A percentile compares a stretch with the other conserved stretches of the same genome.
Evolutionary conservation across 192 early-diverging fungal species (phyloP).

Genomic region (Linnemannia elongata): DNA sequence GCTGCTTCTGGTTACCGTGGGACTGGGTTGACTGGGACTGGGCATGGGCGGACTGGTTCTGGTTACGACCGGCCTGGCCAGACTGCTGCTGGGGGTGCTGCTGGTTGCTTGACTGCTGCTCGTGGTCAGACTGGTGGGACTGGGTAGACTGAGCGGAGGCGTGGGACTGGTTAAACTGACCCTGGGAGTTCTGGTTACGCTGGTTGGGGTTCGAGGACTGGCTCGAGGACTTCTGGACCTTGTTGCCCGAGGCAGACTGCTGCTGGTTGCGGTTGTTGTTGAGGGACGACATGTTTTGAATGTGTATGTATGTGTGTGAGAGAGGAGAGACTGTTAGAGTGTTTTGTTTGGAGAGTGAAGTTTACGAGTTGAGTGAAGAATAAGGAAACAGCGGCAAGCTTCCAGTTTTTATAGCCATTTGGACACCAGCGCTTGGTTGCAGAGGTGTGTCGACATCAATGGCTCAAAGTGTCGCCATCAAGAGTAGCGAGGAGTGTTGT

Average conservation of each 20-base stretch:
- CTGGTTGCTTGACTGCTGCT: constrained; percentile 7
- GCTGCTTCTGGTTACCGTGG: neutral
- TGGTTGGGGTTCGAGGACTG: neutral
- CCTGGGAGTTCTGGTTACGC: neutral
- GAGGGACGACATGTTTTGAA: constrained; percentile 1
- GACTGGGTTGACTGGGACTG: neutral
- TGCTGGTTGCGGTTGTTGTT: neutral
- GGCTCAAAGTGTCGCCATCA: neutral
- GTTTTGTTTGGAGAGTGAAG: too few relatives aligned
- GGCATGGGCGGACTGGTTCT: constrained; percentile 12
- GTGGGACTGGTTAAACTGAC: neutral
- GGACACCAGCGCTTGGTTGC: neutral
- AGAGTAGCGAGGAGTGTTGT: neutral
- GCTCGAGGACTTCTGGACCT: constrained; percentile 10
- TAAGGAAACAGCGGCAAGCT: neutral
- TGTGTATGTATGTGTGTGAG: neutral
- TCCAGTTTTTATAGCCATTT: neutral
- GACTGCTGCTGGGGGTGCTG: constrained; percentile 9
- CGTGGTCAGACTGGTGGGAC: neutral
- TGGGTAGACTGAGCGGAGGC: constrained; percentile 15
- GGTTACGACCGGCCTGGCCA: constrained; percentile 2
- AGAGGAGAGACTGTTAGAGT: neutral
- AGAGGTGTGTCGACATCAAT: neutral
- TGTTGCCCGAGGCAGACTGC: neutral
- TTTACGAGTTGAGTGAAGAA: neutral